phyloP scores from a whole-genome alignment of 768 basidiomycete species.

The Kwoniella pini region DNA sequence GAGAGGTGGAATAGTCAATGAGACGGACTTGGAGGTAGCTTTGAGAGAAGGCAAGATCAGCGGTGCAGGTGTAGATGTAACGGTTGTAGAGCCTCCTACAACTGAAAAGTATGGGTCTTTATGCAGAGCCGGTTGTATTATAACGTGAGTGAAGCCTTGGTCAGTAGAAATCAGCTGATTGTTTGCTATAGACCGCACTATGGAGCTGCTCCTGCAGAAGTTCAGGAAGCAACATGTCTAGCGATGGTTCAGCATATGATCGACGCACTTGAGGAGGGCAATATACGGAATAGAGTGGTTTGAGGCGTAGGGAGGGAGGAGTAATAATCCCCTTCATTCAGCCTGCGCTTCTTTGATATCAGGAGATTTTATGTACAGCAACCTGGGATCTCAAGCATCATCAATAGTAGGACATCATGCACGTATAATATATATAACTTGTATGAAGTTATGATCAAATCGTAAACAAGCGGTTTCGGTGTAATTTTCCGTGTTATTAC shows the following conservation, averaged over 20 bases:
- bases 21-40: conserved; percentile 33
- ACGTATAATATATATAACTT: no score
- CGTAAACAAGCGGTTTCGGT: no score
- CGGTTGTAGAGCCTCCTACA: conserved; percentile 40
- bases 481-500: no score
- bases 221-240: conserved; percentile 3
- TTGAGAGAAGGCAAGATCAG: conserved; percentile 32
- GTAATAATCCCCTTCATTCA: no score
- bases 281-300: not conserved
- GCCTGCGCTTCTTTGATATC: no score
- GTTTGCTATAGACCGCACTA: conserved; percentile 5
- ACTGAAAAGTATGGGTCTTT: conserved; percentile 34
- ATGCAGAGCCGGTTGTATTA: conserved; percentile 10
- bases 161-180: not conserved
- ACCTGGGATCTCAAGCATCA: no score
- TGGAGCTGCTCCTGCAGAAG: conserved; percentile 13
- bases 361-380: no score
- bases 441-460: no score
- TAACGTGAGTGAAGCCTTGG: not conserved
- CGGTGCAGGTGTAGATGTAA: conserved; percentile 50
- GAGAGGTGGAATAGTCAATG: conserved; percentile 53
- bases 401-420: no score
- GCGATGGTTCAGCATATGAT: conserved; percentile 11
- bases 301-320: not conserved
- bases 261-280: not conserved